Evolutionary conservation across 768 basidiomycete species (phyloP).

Genomic region (Ephemerocybe angulata): DNA sequence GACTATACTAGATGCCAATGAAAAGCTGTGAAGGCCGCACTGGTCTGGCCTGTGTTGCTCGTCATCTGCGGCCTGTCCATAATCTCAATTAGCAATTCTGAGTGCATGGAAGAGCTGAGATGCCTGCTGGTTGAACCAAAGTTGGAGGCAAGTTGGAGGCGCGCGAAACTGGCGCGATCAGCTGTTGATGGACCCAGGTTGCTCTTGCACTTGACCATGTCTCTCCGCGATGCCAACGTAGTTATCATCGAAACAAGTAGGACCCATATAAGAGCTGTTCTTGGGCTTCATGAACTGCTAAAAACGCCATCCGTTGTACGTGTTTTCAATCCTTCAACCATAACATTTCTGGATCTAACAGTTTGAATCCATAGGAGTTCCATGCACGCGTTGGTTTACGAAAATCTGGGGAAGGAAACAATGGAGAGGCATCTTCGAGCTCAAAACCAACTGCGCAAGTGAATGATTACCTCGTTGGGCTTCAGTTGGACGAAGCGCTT

Average conservation of each 20-base stretch:
- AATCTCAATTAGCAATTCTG: too few species aligned
- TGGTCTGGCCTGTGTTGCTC: too few species aligned
- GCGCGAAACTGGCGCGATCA: too few species aligned
- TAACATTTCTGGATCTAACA: constrained; percentile 2
- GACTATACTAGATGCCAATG: too few species aligned
- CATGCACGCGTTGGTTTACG: constrained; percentile 78
- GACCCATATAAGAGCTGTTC: constrained; percentile 66
- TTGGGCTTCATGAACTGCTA: constrained; percentile 79
- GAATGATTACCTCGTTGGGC: constrained; percentile 80
- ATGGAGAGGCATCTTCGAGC: constrained; percentile 7
- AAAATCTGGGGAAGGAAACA: constrained; percentile 36
- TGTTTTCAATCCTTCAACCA: constrained; percentile 12
- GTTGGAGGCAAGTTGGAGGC: too few species aligned
- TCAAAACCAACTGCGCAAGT: constrained; percentile 35
- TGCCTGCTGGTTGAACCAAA: too few species aligned
- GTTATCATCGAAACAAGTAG: constrained; percentile 78
- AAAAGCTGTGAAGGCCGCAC: too few species aligned
- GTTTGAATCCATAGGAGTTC: constrained; percentile 53
- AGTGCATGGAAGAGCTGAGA: too few species aligned
- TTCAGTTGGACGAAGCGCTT: constrained; percentile 76
- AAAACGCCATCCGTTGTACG: constrained; percentile 72
- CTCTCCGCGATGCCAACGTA: constrained; percentile 78
- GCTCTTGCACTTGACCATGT: constrained; percentile 34
- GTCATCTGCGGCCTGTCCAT: too few species aligned
- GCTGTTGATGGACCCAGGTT: too few species aligned